A percentile compares a stretch with the other conserved stretches of the same genome.
phyloP scores from a whole-genome alignment of 306 rosid genomes.

The Psophocarpus tetragonolobus region DNA sequence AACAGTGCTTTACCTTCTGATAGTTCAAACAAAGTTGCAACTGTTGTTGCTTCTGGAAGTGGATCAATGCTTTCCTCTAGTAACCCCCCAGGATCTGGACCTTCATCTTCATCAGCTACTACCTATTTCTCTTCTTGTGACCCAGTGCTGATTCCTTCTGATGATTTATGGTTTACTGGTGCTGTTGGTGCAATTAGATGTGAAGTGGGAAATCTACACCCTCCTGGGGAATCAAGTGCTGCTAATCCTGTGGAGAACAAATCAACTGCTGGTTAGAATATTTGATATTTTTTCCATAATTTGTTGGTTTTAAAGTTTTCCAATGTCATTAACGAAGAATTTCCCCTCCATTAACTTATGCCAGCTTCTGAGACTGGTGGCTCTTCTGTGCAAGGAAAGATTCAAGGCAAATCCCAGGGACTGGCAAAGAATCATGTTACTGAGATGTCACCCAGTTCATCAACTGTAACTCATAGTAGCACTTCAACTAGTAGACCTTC shows the following conservation, averaged over 20 bases:
- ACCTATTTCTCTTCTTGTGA: slow-evolving; percentile 64
- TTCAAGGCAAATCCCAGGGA: slow-evolving; percentile 60
- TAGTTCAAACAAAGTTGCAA: slow-evolving; percentile 45
- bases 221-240: slow-evolving; percentile 57
- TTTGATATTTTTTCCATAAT: slow-evolving; percentile 10
- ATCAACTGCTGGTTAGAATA: slow-evolving; percentile 53
- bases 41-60: slow-evolving; percentile 41
- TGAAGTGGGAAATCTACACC: slow-evolving; percentile 57
- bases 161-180: slow-evolving; percentile 62
- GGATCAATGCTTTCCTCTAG: slow-evolving; percentile 46
- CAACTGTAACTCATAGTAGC: slow-evolving; percentile 54
- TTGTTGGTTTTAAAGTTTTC: slow-evolving; percentile 27
- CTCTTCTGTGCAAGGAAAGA: slow-evolving; percentile 59
- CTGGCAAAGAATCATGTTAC: slow-evolving; percentile 52
- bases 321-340: slow-evolving; percentile 24
- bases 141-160: slow-evolving; percentile 64
- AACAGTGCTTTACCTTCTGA: slow-evolving; percentile 46
- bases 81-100: slow-evolving; percentile 39
- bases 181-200: slow-evolving; percentile 61
- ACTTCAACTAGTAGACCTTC: slow-evolving; percentile 66
- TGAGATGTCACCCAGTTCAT: slow-evolving; percentile 52
- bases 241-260: slow-evolving; percentile 45
- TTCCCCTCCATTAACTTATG: slow-evolving; percentile 26
- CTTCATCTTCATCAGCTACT: slow-evolving; percentile 50
- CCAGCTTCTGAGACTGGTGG: slow-evolving; percentile 60